phyloP scores from a whole-genome alignment of 352 stramenopile species.

The Phytophthora pistaciae region DNA sequence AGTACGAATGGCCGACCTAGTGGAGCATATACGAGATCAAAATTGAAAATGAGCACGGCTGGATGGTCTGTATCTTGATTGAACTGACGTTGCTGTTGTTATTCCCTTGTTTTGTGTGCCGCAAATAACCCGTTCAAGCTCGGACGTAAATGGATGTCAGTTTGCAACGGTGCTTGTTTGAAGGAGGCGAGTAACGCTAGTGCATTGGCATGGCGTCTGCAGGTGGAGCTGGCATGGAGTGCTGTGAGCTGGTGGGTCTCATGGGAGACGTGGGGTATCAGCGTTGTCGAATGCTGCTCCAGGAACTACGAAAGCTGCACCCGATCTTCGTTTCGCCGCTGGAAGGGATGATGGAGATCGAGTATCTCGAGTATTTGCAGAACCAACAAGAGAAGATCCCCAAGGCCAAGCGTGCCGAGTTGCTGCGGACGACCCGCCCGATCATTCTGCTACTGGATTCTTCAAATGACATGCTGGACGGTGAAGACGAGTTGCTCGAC shows the following conservation, averaged over 20 bases:
- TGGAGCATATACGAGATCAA: slow-evolving; percentile 24
- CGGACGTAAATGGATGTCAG: slow-evolving; percentile 4
- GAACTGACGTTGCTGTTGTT: slow-evolving; percentile 2
- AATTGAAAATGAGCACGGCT: slow-evolving; percentile 35
- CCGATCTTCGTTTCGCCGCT: slow-evolving; percentile 62
- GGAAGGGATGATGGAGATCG: slow-evolving; percentile 57
- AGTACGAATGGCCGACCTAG: slow-evolving; percentile 18
- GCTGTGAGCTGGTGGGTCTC: slow-evolving; percentile 69
- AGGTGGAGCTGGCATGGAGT: slow-evolving; percentile 28
- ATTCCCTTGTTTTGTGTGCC: background rate
- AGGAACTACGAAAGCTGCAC: slow-evolving; percentile 61
- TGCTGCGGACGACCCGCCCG: slow-evolving; percentile 44
- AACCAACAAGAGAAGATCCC: slow-evolving; percentile 44
- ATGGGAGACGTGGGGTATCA: slow-evolving; percentile 70
- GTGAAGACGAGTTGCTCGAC: slow-evolving; percentile 65
- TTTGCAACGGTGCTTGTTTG: background rate
- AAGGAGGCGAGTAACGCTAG: background rate
- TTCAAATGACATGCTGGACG: slow-evolving; percentile 47
- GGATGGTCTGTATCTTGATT: slow-evolving; percentile 34
- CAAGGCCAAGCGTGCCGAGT: slow-evolving; percentile 27
- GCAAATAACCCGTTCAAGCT: slow-evolving; percentile 21
- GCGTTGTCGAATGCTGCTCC: slow-evolving; percentile 65
- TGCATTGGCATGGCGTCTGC: slow-evolving; percentile 21
- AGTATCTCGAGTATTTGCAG: slow-evolving; percentile 60
- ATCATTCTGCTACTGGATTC: slow-evolving; percentile 64